Evolutionary conservation across 768 basidiomycete species (phyloP).

Genomic region (Lactarius pseudohatsudake): DNA sequence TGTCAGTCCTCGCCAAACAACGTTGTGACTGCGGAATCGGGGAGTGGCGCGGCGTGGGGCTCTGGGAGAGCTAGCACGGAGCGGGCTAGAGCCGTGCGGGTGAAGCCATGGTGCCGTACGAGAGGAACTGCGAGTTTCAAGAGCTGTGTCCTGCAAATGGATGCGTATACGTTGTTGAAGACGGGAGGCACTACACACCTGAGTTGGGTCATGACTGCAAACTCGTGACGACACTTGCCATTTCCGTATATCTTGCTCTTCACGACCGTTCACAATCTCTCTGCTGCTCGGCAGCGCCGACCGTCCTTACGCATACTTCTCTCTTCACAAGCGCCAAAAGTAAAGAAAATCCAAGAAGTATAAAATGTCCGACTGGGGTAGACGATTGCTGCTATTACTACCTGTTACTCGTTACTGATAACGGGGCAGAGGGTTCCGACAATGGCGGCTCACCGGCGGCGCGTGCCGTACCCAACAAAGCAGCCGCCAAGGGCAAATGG

Average conservation of each 20-base stretch:
- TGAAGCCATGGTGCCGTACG: slow-evolving; percentile 68
- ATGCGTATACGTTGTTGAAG: not conserved
- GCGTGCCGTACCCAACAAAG: slow-evolving; percentile 31
- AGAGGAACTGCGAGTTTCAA: slow-evolving; percentile 64
- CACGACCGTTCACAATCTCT: slow-evolving; percentile 9
- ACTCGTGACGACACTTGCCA: slow-evolving; percentile 11
- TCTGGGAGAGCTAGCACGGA: slow-evolving; percentile 58
- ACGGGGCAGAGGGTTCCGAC: slow-evolving; percentile 27
- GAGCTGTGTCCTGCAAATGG: slow-evolving; percentile 36
- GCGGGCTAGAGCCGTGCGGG: slow-evolving; percentile 63
- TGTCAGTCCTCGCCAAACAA: slow-evolving; percentile 71
- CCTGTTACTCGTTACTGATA: not conserved
- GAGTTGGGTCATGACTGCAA: slow-evolving; percentile 12
- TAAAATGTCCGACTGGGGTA: slow-evolving; percentile 32
- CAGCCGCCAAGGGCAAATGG: slow-evolving; percentile 56
- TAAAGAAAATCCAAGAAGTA: slow-evolving; percentile 5
- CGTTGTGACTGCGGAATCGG: slow-evolving; percentile 67
- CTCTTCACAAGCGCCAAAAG: slow-evolving; percentile 3
- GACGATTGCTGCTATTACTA: not conserved
- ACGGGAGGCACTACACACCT: slow-evolving; percentile 4
- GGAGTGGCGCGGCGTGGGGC: slow-evolving; percentile 57
- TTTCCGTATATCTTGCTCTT: slow-evolving; percentile 4
- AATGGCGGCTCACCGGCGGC: slow-evolving; percentile 17
- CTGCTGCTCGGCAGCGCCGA: slow-evolving; percentile 28
- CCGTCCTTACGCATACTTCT: slow-evolving; percentile 27